Percentiles rank a stretch among this genome's conserved stretches.
Evolutionary conservation across 1,284 basidiomycete species (phyloP).

Genomic region (Ceratobasidium sp.): DNA sequence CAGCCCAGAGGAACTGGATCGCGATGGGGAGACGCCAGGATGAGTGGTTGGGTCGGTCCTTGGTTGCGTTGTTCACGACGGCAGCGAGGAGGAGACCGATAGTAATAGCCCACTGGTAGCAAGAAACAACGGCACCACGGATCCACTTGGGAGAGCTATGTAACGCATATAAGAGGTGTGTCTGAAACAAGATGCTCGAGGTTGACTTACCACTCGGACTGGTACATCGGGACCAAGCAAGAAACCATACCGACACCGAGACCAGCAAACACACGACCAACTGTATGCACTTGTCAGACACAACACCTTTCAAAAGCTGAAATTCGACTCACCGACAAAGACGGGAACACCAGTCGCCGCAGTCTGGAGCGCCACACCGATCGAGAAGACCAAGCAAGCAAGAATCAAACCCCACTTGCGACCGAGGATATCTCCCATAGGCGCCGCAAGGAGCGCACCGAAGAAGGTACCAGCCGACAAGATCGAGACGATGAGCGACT

Average conservation of each 20-base stretch:
- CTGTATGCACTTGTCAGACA: conserved; percentile 66
- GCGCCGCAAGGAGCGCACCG: conserved; percentile 57
- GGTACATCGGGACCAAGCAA: conserved; percentile 81
- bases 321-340: conserved; percentile 15
- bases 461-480: conserved; percentile 83
- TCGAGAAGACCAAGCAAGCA: conserved; percentile 71
- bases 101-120: conserved; percentile 82
- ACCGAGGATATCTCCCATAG: conserved; percentile 67
- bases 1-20: conserved; percentile 79
- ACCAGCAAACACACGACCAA: conserved; percentile 87
- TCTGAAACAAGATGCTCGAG: background rate
- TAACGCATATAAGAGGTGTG: conserved; percentile 18
- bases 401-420: conserved; percentile 73
- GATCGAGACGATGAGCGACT: conserved; percentile 78
- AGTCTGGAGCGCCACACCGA: conserved; percentile 76
- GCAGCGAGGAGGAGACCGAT: conserved; percentile 85
- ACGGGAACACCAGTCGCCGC: conserved; percentile 6
- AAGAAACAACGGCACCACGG: conserved; percentile 85
- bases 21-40: conserved; percentile 86
- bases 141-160: conserved; percentile 76
- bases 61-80: conserved; percentile 82
- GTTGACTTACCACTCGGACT: conserved; percentile 73
- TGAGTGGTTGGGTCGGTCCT: conserved; percentile 69
- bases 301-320: background rate
- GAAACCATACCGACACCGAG: conserved; percentile 83